Evolutionary conservation across 352 stramenopile species (phyloP).

Genomic region (Pythium aquatile): DNA sequence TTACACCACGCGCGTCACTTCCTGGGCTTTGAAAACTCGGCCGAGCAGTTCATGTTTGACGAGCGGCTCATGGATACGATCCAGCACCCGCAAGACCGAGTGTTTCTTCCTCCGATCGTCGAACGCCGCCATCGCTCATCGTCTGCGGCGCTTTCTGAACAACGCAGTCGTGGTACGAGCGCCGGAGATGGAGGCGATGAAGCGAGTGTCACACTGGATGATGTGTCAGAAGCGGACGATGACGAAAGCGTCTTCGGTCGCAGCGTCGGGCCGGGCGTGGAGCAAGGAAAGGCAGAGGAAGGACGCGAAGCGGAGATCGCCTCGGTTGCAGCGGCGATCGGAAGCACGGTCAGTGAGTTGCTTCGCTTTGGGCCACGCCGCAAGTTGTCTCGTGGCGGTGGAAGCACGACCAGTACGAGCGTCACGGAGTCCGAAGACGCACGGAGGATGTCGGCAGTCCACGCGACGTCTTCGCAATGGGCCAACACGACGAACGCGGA

Average conservation of each 20-base stretch:
- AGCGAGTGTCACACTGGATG: background rate
- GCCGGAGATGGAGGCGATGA: constrained; percentile 2
- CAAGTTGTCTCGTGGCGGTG: constrained; percentile 15
- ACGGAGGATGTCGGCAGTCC: constrained; percentile 8
- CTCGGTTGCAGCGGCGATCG: constrained; percentile 15
- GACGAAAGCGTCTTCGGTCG: constrained; percentile 15
- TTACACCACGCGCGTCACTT: constrained; percentile 57
- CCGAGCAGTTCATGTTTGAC: constrained; percentile 57
- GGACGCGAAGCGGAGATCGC: constrained; percentile 14
- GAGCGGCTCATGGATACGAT: constrained; percentile 28
- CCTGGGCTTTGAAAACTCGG: constrained; percentile 44
- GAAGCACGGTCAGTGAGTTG: constrained; percentile 18
- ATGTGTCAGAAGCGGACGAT: constrained; percentile 10
- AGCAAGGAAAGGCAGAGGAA: constrained; percentile 1
- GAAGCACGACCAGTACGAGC: constrained; percentile 2
- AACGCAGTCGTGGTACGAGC: background rate
- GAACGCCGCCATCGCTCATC: constrained; percentile 10
- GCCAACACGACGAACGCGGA: constrained; percentile 28
- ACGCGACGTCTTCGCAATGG: constrained; percentile 30
- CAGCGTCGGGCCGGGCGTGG: constrained; percentile 14
- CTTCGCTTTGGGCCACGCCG: constrained; percentile 22
- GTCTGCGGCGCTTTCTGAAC: background rate
- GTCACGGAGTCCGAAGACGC: background rate
- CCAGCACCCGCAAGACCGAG: background rate
- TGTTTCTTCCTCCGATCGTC: constrained; percentile 8